Evolutionary conservation across 139 green algal genomes (phyloP).

Genomic region (Chlorokybus atmophyticus): DNA sequence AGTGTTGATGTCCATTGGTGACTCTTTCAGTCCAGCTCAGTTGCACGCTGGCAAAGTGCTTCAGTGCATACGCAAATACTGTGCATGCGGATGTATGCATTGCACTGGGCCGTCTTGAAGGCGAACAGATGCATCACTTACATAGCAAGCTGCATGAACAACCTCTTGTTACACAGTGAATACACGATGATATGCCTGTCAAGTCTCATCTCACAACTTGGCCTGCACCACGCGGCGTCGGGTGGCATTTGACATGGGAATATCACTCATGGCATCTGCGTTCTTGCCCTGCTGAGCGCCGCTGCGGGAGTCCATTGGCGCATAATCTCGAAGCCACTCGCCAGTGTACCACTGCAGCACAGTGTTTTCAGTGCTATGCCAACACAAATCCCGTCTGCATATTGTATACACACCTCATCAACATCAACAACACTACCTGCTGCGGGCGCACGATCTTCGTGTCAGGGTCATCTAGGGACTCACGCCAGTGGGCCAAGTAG

Average conservation of each 20-base stretch:
- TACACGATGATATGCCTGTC: no score
- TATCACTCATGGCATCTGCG: constrained; percentile 38
- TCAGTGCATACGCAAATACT: no score
- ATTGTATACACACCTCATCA: constrained; percentile 19
- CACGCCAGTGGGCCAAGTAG: constrained; percentile 94
- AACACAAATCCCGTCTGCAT: neutral
- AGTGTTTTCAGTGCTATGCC: neutral
- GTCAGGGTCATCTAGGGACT: constrained; percentile 86
- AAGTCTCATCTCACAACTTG: neutral
- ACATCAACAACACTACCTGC: constrained; percentile 93
- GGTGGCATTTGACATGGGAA: constrained; percentile 75
- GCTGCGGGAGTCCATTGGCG: constrained; percentile 21
- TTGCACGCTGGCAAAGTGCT: no score
- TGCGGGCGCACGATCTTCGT: constrained; percentile 92
- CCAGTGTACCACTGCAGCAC: constrained; percentile 40
- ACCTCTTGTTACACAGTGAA: no score
- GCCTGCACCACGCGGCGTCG: constrained; percentile 46
- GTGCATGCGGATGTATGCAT: no score
- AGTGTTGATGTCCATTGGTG: no score
- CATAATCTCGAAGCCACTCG: constrained; percentile 78
- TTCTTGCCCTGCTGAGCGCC: neutral
- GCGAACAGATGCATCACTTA: no score
- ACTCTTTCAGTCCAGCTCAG: no score
- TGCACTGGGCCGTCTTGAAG: no score
- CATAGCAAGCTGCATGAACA: no score